A percentile compares a stretch with the other conserved stretches of the same genome.
These are phyloP conservation scores for Neofusicoccum cordaticola DNA, from an alignment of 2,329 filamentous ascomycete genomes.

Conservation along the genomic window DNA sequence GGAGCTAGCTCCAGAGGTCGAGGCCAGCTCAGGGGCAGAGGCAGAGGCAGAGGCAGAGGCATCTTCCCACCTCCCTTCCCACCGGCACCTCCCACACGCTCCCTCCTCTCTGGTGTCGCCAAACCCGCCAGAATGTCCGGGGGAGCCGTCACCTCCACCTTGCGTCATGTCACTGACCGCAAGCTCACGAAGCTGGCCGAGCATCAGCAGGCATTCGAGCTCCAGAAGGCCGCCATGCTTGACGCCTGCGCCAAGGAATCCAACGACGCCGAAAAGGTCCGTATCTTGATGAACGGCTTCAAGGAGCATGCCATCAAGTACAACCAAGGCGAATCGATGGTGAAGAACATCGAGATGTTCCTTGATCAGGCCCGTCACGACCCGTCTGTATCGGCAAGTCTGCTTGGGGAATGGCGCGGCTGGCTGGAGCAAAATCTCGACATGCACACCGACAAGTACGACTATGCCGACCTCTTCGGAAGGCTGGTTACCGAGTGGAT, in stretches of 20 bases:
- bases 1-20: neutral
- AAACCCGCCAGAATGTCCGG: slow-evolving; percentile 19
- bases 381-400: slow-evolving; percentile 33
- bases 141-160: slow-evolving; percentile 23
- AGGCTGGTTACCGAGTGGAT: slow-evolving; percentile 36
- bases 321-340: neutral
- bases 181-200: slow-evolving; percentile 27
- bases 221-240: slow-evolving; percentile 23
- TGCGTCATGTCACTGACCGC: slow-evolving; percentile 28
- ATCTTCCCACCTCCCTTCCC: too few species aligned
- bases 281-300: slow-evolving; percentile 24
- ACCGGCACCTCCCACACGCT: neutral
- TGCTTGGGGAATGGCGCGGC: slow-evolving; percentile 33
- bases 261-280: slow-evolving; percentile 21
- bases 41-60: neutral
- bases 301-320: slow-evolving; percentile 22
- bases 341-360: slow-evolving; percentile 35
- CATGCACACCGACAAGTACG: slow-evolving; percentile 35
- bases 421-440: slow-evolving; percentile 31
- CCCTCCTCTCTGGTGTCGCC: neutral
- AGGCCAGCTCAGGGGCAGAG: neutral
- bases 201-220: slow-evolving; percentile 24
- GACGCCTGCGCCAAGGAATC: slow-evolving; percentile 17
- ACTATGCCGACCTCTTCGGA: slow-evolving; percentile 35
- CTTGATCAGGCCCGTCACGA: slow-evolving; percentile 37